These are phyloP conservation scores for Suhomyces vadensis DNA, from an alignment of 805 yeast genomes.

Conservation along the genomic window DNA sequence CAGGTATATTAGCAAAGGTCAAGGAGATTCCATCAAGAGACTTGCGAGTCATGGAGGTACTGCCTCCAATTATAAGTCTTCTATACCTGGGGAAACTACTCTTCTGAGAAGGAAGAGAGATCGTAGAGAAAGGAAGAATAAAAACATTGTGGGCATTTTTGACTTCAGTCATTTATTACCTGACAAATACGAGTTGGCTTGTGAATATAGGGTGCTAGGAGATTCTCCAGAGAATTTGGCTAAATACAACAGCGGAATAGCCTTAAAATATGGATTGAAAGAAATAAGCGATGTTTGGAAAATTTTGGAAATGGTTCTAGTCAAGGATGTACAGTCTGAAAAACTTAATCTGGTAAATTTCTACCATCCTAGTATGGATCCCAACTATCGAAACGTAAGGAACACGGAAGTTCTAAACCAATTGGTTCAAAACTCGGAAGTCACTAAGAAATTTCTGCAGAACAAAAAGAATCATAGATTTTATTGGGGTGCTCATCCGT, in stretches of 20 bases:
- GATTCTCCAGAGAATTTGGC: slow-evolving; percentile 66
- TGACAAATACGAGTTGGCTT: slow-evolving; percentile 68
- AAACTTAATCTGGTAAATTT: slow-evolving; percentile 16
- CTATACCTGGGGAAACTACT: slow-evolving; percentile 40
- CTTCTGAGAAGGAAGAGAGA: slow-evolving; percentile 20
- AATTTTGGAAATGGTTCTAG: slow-evolving; percentile 49
- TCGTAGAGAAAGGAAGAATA: slow-evolving; percentile 30
- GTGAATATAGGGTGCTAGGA: slow-evolving; percentile 64
- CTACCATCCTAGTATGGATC: slow-evolving; percentile 2
- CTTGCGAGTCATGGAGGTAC: slow-evolving; percentile 44
- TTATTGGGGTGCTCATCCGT: slow-evolving; percentile 81
- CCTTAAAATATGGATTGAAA: slow-evolving; percentile 57
- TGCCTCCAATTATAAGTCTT: slow-evolving; percentile 34
- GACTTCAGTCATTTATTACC: slow-evolving; percentile 76
- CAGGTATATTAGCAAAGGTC: slow-evolving; percentile 23
- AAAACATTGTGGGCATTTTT: slow-evolving; percentile 58
- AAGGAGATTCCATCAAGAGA: slow-evolving; percentile 28
- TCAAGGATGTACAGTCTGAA: slow-evolving; percentile 37
- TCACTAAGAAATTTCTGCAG: slow-evolving; percentile 10
- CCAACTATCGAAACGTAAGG: slow-evolving; percentile 4
- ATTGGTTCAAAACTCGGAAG: slow-evolving; percentile 10
- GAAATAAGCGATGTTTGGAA: slow-evolving; percentile 79
- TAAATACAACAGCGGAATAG: slow-evolving; percentile 67
- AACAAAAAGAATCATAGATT: slow-evolving; percentile 30
- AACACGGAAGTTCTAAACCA: slow-evolving; percentile 11